phyloP scores from a whole-genome alignment of 345 rosid species.

The Clausena lansium region DNA sequence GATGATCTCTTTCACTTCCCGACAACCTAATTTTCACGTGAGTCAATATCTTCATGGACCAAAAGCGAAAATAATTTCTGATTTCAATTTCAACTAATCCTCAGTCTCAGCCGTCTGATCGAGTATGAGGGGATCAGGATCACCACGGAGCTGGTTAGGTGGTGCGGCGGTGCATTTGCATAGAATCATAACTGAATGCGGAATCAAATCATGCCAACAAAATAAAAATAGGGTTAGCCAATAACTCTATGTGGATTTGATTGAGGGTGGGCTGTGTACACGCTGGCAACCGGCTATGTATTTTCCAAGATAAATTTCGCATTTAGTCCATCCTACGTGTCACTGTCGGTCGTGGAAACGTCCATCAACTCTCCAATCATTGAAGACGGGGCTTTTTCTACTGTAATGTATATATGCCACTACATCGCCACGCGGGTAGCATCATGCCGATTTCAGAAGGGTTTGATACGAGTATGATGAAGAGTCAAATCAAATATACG shows the following conservation, averaged over 20 bases:
- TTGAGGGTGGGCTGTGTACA: conserved; percentile 6
- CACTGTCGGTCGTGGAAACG: conserved; percentile 33
- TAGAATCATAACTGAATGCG: background rate
- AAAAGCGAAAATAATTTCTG: background rate
- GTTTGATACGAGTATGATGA: no score
- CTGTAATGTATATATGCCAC: background rate
- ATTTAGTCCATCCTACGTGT: conserved; percentile 8
- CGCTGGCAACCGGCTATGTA: conserved; percentile 28
- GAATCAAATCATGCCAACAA: background rate
- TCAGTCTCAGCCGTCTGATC: background rate
- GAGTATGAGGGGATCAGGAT: background rate
- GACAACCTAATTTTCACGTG: conserved; percentile 26
- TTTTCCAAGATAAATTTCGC: background rate
- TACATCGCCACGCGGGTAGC: background rate
- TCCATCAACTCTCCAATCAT: conserved; percentile 19
- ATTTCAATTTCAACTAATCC: background rate
- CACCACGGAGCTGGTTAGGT: background rate
- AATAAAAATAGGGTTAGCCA: background rate
- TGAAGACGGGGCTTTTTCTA: background rate
- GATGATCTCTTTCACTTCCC: conserved; percentile 17
- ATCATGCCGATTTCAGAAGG: background rate
- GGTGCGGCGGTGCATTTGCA: background rate
- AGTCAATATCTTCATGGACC: conserved; percentile 22
- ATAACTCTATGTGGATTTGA: background rate
- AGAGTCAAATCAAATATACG: background rate